phyloP scores from a whole-genome alignment of 495 filamentous ascomycete species.

The Aspergillus diversus region DNA sequence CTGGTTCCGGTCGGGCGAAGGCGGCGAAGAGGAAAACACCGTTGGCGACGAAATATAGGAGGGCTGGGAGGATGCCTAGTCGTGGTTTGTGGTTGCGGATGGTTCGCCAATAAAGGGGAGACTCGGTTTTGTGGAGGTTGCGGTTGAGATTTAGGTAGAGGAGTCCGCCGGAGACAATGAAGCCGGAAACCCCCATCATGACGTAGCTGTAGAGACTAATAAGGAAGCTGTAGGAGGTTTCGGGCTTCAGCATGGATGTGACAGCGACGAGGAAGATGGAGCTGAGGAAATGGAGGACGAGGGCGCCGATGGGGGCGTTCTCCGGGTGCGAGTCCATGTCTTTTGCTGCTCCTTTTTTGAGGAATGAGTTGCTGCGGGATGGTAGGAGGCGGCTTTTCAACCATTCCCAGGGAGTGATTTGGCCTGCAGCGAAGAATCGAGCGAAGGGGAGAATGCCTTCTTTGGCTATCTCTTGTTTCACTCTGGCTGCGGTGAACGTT shows the following conservation, averaged over 20 bases:
- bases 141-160: not conserved
- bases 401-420: not conserved
- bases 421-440: not conserved
- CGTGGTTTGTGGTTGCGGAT: not conserved
- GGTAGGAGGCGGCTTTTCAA: not conserved
- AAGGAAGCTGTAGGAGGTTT: not conserved
- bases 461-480: constrained; percentile 8
- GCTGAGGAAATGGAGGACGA: constrained; percentile 1
- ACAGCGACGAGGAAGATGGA: constrained; percentile 4
- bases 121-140: not conserved
- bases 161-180: constrained; percentile 2
- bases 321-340: constrained; percentile 1
- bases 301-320: constrained; percentile 2
- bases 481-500: constrained; percentile 6
- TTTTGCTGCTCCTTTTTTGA: not conserved
- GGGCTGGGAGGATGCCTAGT: not conserved
- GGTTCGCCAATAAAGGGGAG: not conserved
- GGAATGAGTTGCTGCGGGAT: not conserved
- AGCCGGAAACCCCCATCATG: constrained; percentile 4
- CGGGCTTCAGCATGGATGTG: constrained; percentile 1
- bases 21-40: constrained; percentile 7
- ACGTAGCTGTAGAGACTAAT: constrained; percentile 3
- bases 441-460: constrained; percentile 2
- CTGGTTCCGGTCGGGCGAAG: not conserved
- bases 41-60: constrained; percentile 4